These are phyloP conservation scores for Cyberlindnera bimundalis DNA, from an alignment of 805 yeast genomes.

Conservation along the genomic window DNA sequence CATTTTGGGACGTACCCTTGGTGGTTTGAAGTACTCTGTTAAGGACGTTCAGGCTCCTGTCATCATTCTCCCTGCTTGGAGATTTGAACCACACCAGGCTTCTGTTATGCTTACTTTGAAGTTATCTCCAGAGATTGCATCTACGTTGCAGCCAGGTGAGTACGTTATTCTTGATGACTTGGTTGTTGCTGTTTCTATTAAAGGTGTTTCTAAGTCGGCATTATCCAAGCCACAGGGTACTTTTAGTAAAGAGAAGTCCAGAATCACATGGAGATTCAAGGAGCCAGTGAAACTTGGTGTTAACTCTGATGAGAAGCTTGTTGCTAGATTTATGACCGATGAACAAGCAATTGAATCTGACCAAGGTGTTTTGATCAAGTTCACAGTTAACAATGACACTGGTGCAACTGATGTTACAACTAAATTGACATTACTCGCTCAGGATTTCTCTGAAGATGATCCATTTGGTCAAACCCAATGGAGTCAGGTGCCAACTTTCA, in stretches of 20 bases:
- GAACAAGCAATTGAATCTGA: conserved; percentile 69
- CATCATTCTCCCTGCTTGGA: conserved; percentile 80
- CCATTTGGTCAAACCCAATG: conserved; percentile 38
- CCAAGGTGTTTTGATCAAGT: conserved; percentile 70
- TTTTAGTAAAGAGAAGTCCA: conserved; percentile 77
- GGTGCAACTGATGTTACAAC: conserved; percentile 44
- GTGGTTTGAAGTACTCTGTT: conserved; percentile 74
- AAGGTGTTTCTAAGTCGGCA: conserved; percentile 66
- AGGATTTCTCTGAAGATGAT: conserved; percentile 35
- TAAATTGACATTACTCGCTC: conserved; percentile 37
- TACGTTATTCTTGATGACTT: conserved; percentile 37
- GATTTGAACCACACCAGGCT: conserved; percentile 79
- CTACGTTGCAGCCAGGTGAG: conserved; percentile 34
- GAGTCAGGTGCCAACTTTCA: conserved; percentile 31
- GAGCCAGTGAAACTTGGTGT: conserved; percentile 36
- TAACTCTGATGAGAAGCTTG: conserved; percentile 58
- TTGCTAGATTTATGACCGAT: conserved; percentile 82
- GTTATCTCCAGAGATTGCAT: conserved; percentile 45
- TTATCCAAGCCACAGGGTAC: conserved; percentile 91
- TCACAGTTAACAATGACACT: conserved; percentile 41
- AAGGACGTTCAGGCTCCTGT: conserved; percentile 60
- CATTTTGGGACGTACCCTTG: conserved; percentile 63
- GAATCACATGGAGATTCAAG: conserved; percentile 81
- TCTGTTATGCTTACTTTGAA: conserved; percentile 74
- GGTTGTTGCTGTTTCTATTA: conserved; percentile 49